Base-by-base conservation (phyloP, 1,284 basidiomycete genomes). In the Cryptococcus sp. region DNA sequence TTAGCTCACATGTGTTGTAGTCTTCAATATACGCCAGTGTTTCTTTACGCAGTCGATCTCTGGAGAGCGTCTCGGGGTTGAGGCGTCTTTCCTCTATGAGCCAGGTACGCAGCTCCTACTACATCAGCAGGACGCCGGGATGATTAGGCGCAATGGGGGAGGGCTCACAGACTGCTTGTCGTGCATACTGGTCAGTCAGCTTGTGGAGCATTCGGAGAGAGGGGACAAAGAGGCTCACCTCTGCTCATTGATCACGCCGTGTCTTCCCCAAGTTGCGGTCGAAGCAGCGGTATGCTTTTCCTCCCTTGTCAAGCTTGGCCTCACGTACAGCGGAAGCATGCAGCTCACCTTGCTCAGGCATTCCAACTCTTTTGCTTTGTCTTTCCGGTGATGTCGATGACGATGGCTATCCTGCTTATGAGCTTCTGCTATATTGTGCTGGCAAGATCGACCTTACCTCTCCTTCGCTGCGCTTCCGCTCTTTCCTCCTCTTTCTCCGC, bases 1-100 rank as follows among this genome's bases (percentile, higher is more conserved):
- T 25, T n/a, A 11, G 41, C 76, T 48, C 51, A 83, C 87, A 86
- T 19, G 90, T 93, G 63, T 93, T 93, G 69, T 79, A 93, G 65
- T 92, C 90, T 69, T 93, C 90, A 47, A 76, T 70, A 46, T 71
- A 90, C 18, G 77, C 76, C 5, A 80, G 76, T 66, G 92, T 92
- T 59, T 90, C 84, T 59, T 89, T 90, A 73, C 83, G 84, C 53
- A 81, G 83, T 58, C 85, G 84, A 34, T 90, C 86, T 65, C 87
- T 90, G 5, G 84, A 78, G 38, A 90, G 75, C 1, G 83, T 84
- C 72, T 92, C 90, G 0, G 87, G 87, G 67, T 93, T 93, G 58
- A 89, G 77, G 68, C 84, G 87, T 42, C 84, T 81, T 66, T 93
- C 89, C 64, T 92, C 89, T 16, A 93, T 81, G 7, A 93, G 80